A percentile compares a stretch with the other conserved stretches of the same genome.
Evolutionary conservation across 2,329 filamentous ascomycete species (phyloP).

Genomic region (Aspergillus fructus): DNA sequence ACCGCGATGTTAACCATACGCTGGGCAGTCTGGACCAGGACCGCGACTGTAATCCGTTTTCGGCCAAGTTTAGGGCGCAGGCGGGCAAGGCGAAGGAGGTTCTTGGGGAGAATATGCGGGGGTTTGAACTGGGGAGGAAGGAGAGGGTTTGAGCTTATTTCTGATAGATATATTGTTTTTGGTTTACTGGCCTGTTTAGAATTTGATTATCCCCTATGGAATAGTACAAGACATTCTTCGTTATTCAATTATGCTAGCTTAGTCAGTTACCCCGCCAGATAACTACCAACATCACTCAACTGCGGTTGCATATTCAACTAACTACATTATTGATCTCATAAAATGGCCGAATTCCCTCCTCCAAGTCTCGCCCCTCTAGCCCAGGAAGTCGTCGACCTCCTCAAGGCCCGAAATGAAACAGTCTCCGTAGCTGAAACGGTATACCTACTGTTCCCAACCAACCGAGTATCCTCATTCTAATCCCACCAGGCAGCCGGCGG

Average conservation of each 20-base stretch:
- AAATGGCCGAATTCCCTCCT: conserved; percentile 30
- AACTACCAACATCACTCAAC: no score
- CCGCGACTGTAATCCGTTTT: conserved; percentile 88
- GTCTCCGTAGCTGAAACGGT: conserved; percentile 63
- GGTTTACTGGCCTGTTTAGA: no score
- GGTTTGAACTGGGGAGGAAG: no score
- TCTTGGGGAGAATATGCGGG: no score
- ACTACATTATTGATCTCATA: not conserved
- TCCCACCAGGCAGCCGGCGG: conserved; percentile 58
- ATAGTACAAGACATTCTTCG: no score
- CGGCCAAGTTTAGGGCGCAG: conserved; percentile 57
- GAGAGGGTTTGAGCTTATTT: no score
- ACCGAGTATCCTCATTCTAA: not conserved
- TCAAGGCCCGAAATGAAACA: conserved; percentile 57
- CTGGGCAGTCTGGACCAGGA: conserved; percentile 82
- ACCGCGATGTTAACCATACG: conserved; percentile 95
- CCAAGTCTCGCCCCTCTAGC: conserved; percentile 43
- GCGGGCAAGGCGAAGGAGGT: no score
- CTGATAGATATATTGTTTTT: no score
- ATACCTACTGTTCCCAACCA: conserved; percentile 8
- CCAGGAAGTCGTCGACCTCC: conserved; percentile 51
- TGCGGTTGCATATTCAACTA: no score
- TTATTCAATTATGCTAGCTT: no score
- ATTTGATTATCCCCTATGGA: no score
- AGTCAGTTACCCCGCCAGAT: no score